Evolutionary conservation across 139 green algal species (phyloP).

Genomic region (Tetradesmus obliquus): DNA sequence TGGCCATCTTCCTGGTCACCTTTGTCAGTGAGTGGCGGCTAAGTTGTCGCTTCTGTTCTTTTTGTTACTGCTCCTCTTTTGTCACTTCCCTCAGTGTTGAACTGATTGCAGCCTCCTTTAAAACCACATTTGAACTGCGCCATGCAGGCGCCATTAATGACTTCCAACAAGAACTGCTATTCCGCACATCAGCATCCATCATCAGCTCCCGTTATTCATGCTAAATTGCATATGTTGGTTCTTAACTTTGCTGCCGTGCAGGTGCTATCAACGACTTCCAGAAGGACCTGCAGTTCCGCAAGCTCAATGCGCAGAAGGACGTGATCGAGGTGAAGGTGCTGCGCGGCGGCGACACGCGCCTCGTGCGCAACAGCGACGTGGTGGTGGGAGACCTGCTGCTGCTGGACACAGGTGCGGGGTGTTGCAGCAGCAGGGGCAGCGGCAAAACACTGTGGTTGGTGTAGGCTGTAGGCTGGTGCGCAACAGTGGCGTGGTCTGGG

Average conservation of each 20-base stretch:
- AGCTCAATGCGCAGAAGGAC: constrained; percentile 93
- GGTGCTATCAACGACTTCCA: constrained; percentile 95
- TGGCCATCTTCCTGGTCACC: constrained; percentile 91
- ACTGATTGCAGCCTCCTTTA: not conserved
- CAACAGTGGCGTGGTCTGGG: too few relatives aligned
- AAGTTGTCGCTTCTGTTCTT: not conserved
- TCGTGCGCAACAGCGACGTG: constrained; percentile 76
- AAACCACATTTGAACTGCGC: not conserved
- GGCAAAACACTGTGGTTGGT: too few relatives aligned
- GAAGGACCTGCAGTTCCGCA: constrained; percentile 96
- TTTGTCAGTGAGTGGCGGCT: constrained; percentile 73
- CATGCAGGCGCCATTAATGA: not conserved
- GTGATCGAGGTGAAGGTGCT: constrained; percentile 87
- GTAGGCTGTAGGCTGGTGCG: too few relatives aligned
- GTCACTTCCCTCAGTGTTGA: not conserved
- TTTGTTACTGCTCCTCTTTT: not conserved
- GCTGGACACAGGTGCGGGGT: constrained; percentile 80
- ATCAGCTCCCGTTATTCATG: not conserved
- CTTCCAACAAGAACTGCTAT: not conserved
- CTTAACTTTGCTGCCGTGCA: constrained; percentile 40
- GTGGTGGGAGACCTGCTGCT: constrained; percentile 94
- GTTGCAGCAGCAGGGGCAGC: not conserved
- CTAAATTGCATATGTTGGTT: not conserved
- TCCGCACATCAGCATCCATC: not conserved
- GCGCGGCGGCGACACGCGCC: constrained; percentile 65